Percentiles rank a stretch among this genome's conserved stretches.
phyloP scores from a whole-genome alignment of 352 stramenopile genomes.

The Pythium apleroticum region DNA sequence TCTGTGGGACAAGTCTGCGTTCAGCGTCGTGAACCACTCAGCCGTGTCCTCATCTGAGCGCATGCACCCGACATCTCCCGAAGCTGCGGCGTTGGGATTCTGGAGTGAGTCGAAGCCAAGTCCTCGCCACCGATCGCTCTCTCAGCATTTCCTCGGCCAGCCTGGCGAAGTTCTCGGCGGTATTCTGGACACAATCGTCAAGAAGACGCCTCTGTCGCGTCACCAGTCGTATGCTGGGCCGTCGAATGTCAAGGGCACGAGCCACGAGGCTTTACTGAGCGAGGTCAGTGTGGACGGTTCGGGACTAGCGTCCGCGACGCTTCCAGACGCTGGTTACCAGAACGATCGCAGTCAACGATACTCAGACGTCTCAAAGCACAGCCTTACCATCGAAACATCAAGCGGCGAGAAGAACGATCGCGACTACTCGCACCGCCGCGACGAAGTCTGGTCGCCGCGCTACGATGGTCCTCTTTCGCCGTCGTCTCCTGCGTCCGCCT shows the following conservation, averaged over 20 bases:
- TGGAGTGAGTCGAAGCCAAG: constrained; percentile 81
- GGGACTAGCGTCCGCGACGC: not conserved
- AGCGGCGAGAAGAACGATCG: constrained; percentile 18
- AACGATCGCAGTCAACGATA: constrained; percentile 28
- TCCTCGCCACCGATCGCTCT: constrained; percentile 67
- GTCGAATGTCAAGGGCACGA: constrained; percentile 17
- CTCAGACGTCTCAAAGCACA: constrained; percentile 32
- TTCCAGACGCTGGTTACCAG: not conserved
- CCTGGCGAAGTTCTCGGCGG: constrained; percentile 66
- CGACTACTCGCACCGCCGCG: not conserved
- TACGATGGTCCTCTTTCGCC: constrained; percentile 58
- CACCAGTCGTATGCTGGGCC: constrained; percentile 26
- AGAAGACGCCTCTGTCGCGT: constrained; percentile 50
- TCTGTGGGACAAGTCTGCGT: constrained; percentile 53
- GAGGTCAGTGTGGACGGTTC: not conserved
- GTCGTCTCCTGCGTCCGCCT: constrained; percentile 54
- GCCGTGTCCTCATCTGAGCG: constrained; percentile 39
- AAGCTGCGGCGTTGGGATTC: constrained; percentile 70
- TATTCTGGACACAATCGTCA: constrained; percentile 67
- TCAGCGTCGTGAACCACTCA: constrained; percentile 30
- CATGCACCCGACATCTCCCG: constrained; percentile 47
- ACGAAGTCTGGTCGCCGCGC: constrained; percentile 54
- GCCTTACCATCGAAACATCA: constrained; percentile 51
- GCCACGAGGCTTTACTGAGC: constrained; percentile 37
- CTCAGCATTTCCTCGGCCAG: constrained; percentile 72